Percentiles rank a stretch among this genome's conserved stretches.
These are phyloP conservation scores for Moesziomyces globuligerus DNA, from an alignment of 1,284 basidiomycete species.

Conservation along the genomic window DNA sequence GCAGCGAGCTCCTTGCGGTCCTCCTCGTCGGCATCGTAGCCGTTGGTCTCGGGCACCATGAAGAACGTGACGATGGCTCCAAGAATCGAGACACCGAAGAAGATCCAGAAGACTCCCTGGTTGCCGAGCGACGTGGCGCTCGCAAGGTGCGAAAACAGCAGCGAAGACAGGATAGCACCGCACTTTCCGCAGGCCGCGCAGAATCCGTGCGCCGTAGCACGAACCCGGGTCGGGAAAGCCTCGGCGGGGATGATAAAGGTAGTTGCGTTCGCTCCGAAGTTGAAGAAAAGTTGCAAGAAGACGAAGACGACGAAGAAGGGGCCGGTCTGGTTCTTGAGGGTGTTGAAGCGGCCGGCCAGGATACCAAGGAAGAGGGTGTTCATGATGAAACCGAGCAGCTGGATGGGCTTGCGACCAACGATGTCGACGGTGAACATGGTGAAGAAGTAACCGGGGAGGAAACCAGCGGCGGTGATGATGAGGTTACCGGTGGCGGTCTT, in stretches of 20 bases:
- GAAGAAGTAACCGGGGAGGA: constrained; percentile 66
- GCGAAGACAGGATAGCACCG: constrained; percentile 70
- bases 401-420: constrained; percentile 66
- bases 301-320: constrained; percentile 82
- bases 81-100: constrained; percentile 59
- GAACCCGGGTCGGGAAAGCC: constrained; percentile 81
- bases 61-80: constrained; percentile 54
- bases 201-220: constrained; percentile 70
- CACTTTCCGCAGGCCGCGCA: constrained; percentile 70
- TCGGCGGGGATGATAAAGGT: constrained; percentile 80
- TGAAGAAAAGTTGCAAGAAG: constrained; percentile 71
- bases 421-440: constrained; percentile 59
- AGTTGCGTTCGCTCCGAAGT: constrained; percentile 78
- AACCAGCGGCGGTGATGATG: constrained; percentile 59
- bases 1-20: constrained; percentile 59
- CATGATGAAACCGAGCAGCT: constrained; percentile 64
- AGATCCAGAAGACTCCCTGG: constrained; percentile 62
- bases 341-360: constrained; percentile 62
- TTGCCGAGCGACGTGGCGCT: constrained; percentile 37
- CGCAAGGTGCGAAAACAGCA: constrained; percentile 60
- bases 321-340: constrained; percentile 69
- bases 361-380: constrained; percentile 66
- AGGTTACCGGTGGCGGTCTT: constrained; percentile 70
- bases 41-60: constrained; percentile 61
- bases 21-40: constrained; percentile 60